Conservation (phyloP, 108 stramenopile genomes). For the Fragilaria radians region DNA sequence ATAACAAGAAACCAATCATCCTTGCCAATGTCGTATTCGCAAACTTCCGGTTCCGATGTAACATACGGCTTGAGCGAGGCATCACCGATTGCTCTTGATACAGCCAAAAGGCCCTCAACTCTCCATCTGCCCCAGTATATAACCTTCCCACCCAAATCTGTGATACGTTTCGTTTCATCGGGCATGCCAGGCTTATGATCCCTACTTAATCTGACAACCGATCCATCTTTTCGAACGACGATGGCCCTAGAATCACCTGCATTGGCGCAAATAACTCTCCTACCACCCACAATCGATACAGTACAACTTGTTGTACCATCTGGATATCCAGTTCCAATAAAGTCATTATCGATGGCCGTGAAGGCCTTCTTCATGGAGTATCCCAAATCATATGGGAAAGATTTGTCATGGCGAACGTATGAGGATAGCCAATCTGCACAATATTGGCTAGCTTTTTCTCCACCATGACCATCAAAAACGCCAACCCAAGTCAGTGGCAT, state of each 20-base stretch:
- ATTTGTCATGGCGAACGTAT: constrained; percentile 64
- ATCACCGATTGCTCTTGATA: constrained; percentile 93
- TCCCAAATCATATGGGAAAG: constrained; percentile 61
- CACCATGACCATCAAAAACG: constrained; percentile 97
- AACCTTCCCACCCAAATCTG: constrained; percentile 84
- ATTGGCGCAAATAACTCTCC: constrained; percentile 86
- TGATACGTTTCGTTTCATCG: constrained; percentile 85
- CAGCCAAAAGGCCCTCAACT: constrained; percentile 94
- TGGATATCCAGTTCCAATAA: constrained; percentile 64
- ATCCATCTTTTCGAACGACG: constrained; percentile 79
- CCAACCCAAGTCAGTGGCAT: constrained; percentile 61
- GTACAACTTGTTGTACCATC: constrained; percentile 85
- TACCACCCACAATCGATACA: constrained; percentile 61
- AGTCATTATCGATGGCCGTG: constrained; percentile 67
- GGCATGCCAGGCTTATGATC: constrained; percentile 95
- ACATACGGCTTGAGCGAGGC: constrained; percentile 85
- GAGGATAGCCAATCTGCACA: constrained; percentile 79
- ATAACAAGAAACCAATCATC: constrained; percentile 87
- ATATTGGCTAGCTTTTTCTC: constrained; percentile 83
- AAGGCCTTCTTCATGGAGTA: constrained; percentile 74
- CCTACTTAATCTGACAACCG: constrained; percentile 60
- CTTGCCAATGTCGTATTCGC: constrained; percentile 71
- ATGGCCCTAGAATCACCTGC: constrained; percentile 95
- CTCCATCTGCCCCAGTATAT: constrained; percentile 90
- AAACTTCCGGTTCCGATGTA: constrained; percentile 75